phyloP scores from a whole-genome alignment of 2,329 filamentous ascomycete genomes.

The Fusarium xyrophilum region DNA sequence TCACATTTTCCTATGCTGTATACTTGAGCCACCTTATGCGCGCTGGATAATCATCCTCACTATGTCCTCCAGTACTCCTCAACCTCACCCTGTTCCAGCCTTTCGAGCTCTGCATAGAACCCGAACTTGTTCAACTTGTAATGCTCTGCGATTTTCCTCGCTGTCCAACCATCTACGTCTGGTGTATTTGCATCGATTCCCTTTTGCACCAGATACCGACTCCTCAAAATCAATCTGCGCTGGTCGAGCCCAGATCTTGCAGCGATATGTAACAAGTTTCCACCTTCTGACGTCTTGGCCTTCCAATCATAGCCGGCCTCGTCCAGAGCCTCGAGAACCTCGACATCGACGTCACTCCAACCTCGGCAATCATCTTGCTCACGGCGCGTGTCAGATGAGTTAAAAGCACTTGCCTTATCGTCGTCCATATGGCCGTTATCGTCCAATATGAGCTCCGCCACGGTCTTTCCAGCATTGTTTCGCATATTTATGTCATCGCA shows the following conservation, averaged over 20 bases:
- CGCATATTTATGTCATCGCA: not conserved
- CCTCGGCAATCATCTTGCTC: not conserved
- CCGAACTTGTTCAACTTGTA: accelerated
- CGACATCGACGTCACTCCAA: accelerated
- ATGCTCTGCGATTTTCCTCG: not conserved
- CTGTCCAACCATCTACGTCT: not conserved
- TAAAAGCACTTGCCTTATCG: not conserved
- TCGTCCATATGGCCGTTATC: not conserved
- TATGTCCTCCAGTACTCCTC: not conserved
- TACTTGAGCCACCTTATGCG: not conserved
- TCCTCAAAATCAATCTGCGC: not conserved
- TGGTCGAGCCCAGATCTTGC: not conserved
- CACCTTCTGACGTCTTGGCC: not conserved
- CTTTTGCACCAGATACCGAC: not conserved
- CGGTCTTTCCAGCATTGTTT: not conserved
- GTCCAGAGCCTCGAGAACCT: accelerated
- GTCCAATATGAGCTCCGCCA: not conserved
- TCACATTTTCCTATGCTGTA: not conserved
- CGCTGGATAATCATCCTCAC: not conserved
- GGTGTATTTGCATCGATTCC: not conserved
- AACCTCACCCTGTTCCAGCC: not conserved
- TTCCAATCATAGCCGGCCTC: not conserved
- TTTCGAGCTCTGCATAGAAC: not conserved
- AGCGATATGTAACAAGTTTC: not conserved
- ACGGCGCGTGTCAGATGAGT: no score